Evolutionary conservation across 306 rosid species (phyloP).

Genomic region (Dalbergia oliveri): DNA sequence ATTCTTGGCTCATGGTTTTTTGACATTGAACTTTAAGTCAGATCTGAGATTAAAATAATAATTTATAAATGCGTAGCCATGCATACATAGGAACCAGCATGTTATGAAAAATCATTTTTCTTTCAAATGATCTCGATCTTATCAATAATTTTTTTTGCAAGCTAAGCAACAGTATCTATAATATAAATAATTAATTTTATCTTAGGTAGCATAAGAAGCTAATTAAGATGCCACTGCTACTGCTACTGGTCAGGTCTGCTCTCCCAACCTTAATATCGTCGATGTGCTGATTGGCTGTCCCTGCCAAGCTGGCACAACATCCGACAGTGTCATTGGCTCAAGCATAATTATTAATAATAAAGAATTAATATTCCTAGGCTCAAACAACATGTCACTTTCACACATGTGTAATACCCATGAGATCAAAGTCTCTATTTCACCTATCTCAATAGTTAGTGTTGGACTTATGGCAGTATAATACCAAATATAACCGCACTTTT

Average conservation of each 20-base stretch:
- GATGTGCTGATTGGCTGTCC: constrained; percentile 45
- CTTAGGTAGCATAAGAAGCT: background rate
- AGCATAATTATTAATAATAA: background rate
- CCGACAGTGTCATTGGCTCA: constrained; percentile 49
- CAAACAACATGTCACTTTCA: too few relatives aligned
- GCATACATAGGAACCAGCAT: too few relatives aligned
- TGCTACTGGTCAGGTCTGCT: background rate
- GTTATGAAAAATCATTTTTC: too few relatives aligned
- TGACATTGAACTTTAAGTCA: background rate
- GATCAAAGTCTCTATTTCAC: too few relatives aligned
- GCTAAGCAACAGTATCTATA: background rate
- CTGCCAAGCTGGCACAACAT: constrained; percentile 51
- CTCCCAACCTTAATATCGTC: background rate
- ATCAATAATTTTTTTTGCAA: background rate
- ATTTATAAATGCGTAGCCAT: background rate
- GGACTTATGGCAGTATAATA: too few relatives aligned
- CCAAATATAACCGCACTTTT: too few relatives aligned
- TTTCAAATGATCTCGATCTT: background rate
- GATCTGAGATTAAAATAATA: background rate
- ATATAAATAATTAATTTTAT: background rate
- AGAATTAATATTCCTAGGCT: background rate
- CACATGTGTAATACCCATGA: too few relatives aligned
- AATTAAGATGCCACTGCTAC: background rate
- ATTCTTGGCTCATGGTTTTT: background rate
- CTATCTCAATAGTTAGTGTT: too few relatives aligned